phyloP scores from a whole-genome alignment of 352 stramenopile genomes.

The Globisporangium rhizosaccharum region DNA sequence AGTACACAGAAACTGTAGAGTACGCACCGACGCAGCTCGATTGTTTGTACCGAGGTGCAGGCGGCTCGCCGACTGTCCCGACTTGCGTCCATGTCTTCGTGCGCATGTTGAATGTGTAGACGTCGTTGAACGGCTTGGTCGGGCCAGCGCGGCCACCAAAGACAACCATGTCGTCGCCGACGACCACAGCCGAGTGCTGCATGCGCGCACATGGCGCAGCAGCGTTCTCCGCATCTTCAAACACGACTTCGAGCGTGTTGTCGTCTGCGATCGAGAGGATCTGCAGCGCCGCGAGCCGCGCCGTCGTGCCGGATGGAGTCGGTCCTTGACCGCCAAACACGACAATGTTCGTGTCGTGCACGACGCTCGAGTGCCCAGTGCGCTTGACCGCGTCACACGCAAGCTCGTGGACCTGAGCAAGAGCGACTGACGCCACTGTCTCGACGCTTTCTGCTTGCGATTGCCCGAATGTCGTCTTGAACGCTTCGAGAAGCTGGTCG shows the following conservation, averaged over 20 bases:
- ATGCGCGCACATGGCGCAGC: slow-evolving; percentile 43
- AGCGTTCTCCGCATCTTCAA: slow-evolving; percentile 10
- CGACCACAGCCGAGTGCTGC: slow-evolving; percentile 65
- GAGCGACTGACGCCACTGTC: slow-evolving; percentile 9
- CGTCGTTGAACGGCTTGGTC: slow-evolving; percentile 58
- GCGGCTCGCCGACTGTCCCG: slow-evolving; percentile 19
- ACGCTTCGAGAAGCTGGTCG: slow-evolving; percentile 58
- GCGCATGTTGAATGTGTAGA: slow-evolving; percentile 48
- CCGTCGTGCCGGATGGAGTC: slow-evolving; percentile 48
- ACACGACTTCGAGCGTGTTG: slow-evolving; percentile 24
- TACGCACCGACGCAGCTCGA: slow-evolving; percentile 42
- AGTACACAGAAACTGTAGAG: background rate
- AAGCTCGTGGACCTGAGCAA: slow-evolving; percentile 13
- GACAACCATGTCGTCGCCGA: slow-evolving; percentile 55
- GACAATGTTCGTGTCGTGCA: slow-evolving; percentile 34
- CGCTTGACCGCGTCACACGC: slow-evolving; percentile 34
- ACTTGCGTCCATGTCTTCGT: slow-evolving; percentile 41
- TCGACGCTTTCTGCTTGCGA: background rate
- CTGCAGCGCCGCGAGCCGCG: slow-evolving; percentile 48
- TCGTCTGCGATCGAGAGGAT: slow-evolving; percentile 21
- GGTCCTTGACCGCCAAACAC: slow-evolving; percentile 70
- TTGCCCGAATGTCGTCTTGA: slow-evolving; percentile 32
- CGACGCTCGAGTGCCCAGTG: slow-evolving; percentile 58
- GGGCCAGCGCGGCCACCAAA: slow-evolving; percentile 78
- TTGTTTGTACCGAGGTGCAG: slow-evolving; percentile 75